Conservation (phyloP, 352 stramenopile species). For the Globisporangium irregulare region DNA sequence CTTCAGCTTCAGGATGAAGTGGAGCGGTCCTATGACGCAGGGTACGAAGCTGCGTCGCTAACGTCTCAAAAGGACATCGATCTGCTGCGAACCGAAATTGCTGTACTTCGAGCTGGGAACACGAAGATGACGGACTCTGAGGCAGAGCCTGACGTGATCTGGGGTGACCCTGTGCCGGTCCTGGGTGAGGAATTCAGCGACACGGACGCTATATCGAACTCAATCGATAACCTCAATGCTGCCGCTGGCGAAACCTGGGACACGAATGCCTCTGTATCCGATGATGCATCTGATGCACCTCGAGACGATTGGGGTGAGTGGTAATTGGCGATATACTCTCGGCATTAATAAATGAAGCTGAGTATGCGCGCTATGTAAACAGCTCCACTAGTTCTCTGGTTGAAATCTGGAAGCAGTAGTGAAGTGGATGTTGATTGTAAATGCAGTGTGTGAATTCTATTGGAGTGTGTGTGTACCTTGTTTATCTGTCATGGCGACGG, state of each 20-base stretch:
- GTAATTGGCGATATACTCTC: background rate
- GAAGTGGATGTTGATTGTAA: slow-evolving; percentile 5
- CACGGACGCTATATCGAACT: slow-evolving; percentile 15
- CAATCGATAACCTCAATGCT: slow-evolving; percentile 16
- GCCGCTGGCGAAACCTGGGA: slow-evolving; percentile 2
- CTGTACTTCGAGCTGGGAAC: slow-evolving; percentile 6
- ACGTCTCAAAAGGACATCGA: slow-evolving; percentile 25
- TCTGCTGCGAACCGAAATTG: slow-evolving; percentile 26
- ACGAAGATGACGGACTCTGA: slow-evolving; percentile 8
- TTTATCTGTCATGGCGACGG: slow-evolving; percentile 10
- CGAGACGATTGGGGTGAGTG: slow-evolving; percentile 21
- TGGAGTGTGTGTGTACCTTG: background rate
- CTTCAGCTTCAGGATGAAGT: slow-evolving; percentile 1
- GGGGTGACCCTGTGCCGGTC: slow-evolving; percentile 15
- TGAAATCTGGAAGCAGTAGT: background rate
- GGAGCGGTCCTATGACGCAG: slow-evolving; percentile 1
- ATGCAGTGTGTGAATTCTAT: slow-evolving; percentile 9
- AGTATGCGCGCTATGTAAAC: background rate
- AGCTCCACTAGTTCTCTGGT: background rate
- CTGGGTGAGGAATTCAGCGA: slow-evolving; percentile 19
- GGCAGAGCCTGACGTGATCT: slow-evolving; percentile 18
- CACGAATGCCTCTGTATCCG: slow-evolving; percentile 7
- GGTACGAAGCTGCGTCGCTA: slow-evolving; percentile 6
- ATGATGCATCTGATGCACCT: slow-evolving; percentile 11
- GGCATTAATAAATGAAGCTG: slow-evolving; percentile 4